Percentiles rank a stretch among this genome's conserved stretches.
These are phyloP conservation scores for Thymus quinquecostatus DNA, from an alignment of 257 asterid species.

Conservation along the genomic window DNA sequence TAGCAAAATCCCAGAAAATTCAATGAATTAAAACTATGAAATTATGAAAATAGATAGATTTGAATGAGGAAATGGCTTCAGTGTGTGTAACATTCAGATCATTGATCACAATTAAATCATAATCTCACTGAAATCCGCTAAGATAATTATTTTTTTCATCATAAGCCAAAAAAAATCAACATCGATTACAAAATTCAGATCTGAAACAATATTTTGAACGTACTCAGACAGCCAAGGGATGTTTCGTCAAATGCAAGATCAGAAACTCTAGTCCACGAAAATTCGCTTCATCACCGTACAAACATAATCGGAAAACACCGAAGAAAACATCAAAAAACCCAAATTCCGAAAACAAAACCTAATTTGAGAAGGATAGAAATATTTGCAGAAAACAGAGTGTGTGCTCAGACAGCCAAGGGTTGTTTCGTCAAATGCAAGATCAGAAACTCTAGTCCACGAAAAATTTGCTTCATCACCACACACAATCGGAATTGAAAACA, in stretches of 20 bases:
- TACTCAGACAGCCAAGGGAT: conserved; percentile 93
- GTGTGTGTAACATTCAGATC: conserved; percentile 99
- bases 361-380: background rate
- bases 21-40: background rate
- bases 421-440: conserved; percentile 61
- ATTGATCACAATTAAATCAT: conserved; percentile 37
- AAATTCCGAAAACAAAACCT: too few species aligned
- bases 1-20: conserved; percentile 2
- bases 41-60: background rate
- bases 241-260: conserved; percentile 63
- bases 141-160: conserved; percentile 70
- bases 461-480: conserved; percentile 55
- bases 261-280: conserved; percentile 72
- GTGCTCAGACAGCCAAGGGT: conserved; percentile 94
- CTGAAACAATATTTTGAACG: background rate
- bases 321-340: too few species aligned
- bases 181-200: background rate
- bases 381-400: background rate
- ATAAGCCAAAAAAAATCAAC: conserved; percentile 38
- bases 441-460: conserved; percentile 74
- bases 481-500: background rate
- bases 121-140: conserved; percentile 98
- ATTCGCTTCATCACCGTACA: background rate
- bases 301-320: too few species aligned
- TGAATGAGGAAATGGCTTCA: conserved; percentile 46